These are phyloP conservation scores for Colletotrichum cordylinicola DNA, from an alignment of 2,329 filamentous ascomycete species.

Conservation along the genomic window DNA sequence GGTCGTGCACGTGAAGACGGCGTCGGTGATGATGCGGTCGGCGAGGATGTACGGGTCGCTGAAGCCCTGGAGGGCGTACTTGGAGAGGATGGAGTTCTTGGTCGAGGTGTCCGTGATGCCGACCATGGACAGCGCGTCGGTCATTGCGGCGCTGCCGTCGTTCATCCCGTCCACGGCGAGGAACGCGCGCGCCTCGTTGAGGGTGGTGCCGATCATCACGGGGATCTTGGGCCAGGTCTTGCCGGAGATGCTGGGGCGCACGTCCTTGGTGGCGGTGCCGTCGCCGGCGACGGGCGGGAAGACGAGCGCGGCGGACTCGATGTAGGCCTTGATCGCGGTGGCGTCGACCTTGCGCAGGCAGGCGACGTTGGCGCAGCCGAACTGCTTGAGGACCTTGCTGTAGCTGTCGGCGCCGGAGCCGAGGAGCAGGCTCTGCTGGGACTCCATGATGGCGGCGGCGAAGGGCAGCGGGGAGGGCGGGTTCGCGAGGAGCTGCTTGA, in stretches of 20 bases:
- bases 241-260: neutral
- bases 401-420: conserved; percentile 11
- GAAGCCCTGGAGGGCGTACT: neutral
- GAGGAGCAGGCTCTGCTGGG: conserved; percentile 9
- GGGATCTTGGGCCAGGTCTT: conserved; percentile 16
- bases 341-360: conserved; percentile 1
- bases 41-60: neutral
- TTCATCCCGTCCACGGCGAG: neutral
- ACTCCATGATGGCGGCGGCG: conserved; percentile 16
- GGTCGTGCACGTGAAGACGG: conserved; percentile 5
- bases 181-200: conserved; percentile 10
- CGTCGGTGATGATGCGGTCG: conserved; percentile 6
- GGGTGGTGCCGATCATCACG: conserved; percentile 7
- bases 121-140: neutral
- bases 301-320: conserved; percentile 1
- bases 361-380: neutral
- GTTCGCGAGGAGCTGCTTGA: conserved; percentile 26
- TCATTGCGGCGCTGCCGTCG: neutral
- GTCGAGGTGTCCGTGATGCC: neutral
- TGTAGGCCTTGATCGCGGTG: conserved; percentile 4
- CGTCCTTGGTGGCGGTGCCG: conserved; percentile 1
- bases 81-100: neutral
- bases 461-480: conserved; percentile 31
- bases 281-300: conserved; percentile 16
- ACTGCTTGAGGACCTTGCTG: neutral